These are phyloP conservation scores for Murraya koenigii DNA, from an alignment of 345 rosid species.

Conservation along the genomic window DNA sequence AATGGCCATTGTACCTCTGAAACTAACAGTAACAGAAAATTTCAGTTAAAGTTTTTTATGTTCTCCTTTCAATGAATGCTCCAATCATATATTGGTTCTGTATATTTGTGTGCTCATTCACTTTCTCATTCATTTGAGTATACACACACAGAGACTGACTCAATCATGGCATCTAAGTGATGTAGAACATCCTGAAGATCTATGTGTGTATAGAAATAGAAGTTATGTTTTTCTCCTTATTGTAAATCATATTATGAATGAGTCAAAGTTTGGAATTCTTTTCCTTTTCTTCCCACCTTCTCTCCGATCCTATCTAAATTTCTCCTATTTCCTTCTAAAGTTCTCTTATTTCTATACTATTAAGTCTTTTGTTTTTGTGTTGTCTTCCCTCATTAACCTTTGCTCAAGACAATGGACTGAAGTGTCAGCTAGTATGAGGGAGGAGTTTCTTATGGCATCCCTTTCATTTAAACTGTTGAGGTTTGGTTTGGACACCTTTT, in stretches of 20 bases:
- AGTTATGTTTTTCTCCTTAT: no score
- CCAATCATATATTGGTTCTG: background rate
- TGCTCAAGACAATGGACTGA: background rate
- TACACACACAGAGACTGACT: no score
- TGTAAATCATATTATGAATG: no score
- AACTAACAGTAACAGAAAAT: background rate
- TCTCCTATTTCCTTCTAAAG: no score
- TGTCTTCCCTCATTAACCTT: background rate
- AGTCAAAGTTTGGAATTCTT: no score
- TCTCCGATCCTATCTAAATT: no score
- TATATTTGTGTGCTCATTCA: background rate
- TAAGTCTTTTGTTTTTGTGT: background rate
- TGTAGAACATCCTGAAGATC: no score
- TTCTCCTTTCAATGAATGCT: background rate
- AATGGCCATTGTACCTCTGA: background rate
- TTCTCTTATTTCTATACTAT: no score
- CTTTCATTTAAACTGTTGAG: background rate
- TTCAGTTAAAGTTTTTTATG: background rate
- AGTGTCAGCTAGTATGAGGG: background rate
- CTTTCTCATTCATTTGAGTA: background rate
- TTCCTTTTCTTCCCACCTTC: no score
- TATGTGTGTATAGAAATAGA: no score
- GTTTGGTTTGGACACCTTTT: background rate
- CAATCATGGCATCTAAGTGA: no score
- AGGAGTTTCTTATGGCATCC: background rate